phyloP scores from a whole-genome alignment of 106 monocot genomes.

The Platanthera zijinensis region DNA sequence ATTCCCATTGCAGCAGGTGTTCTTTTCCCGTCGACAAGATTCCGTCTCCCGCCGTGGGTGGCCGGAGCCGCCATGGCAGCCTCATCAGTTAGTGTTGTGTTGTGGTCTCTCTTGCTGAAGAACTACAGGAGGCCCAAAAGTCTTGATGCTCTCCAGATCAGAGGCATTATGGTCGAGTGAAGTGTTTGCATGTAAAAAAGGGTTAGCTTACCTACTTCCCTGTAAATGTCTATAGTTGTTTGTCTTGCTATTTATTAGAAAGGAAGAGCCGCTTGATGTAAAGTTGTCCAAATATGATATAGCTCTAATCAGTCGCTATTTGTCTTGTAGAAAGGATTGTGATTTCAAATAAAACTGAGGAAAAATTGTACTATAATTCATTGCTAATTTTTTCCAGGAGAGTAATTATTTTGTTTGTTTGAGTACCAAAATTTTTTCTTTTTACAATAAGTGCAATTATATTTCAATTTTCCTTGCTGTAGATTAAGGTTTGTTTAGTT shows the following conservation, averaged over 20 bases:
- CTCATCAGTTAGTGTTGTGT: conserved; percentile 88
- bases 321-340: neutral
- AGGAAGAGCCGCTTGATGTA: neutral
- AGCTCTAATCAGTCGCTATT: neutral
- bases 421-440: neutral
- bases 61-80: conserved; percentile 89
- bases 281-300: neutral
- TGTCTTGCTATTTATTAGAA: neutral
- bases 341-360: neutral
- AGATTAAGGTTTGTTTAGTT: too few species aligned
- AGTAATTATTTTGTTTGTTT: neutral
- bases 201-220: neutral
- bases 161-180: conserved; percentile 43
- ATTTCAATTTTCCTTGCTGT: too few species aligned
- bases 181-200: conserved; percentile 4
- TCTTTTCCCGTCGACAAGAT: conserved; percentile 58
- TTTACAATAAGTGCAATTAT: too few species aligned
- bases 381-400: neutral
- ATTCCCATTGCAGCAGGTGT: conserved; percentile 90
- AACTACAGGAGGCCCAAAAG: conserved; percentile 64
- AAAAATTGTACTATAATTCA: neutral
- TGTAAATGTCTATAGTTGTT: neutral
- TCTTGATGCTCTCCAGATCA: conserved; percentile 38
- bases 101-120: conserved; percentile 75
- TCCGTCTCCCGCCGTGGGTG: conserved; percentile 83